Base-by-base conservation (phyloP, 345 rosid genomes). In the Ceriops zippeliana region DNA sequence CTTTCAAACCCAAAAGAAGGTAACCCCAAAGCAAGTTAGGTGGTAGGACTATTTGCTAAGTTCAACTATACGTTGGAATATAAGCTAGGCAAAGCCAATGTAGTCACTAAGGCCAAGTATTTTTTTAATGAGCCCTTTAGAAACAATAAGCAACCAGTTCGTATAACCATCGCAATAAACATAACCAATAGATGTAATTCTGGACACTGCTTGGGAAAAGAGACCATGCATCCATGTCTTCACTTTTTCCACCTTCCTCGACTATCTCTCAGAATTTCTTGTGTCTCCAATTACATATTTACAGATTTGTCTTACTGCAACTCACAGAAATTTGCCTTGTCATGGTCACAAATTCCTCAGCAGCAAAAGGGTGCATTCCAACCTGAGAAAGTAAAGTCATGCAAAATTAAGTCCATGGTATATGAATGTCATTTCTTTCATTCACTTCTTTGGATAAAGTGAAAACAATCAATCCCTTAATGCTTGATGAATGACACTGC, bases 291-390 rank as follows among this genome's bases (percentile, higher is more conserved):
- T 37, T 0, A 2, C n/a, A 19, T 6, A 31, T 34, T 76, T 81
- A 93, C 68, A 83, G 81, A 82, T 79, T 91, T 57, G 97, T 85
- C 83, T 85, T 87, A 3, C 86, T 91, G 62, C 75, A 68, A 69
- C 67, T 52, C 0, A 67, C 78, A 46, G 83, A 70, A 68, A 87
- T 62, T 35, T 86, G 90, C 81, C 98, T 85, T 1, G 92, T 74
- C 63, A 95, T 95, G 20, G 99, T 90, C 64, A 95, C 99, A 58
- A 95, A 95, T 76, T 95, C 99, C 78, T 95, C 99, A 2, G 99
- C 98, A 46, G 99, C 82, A 26, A 98, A 91, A 46, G 99, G 99
- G 74, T 95, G 98, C 75, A 95, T 89, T 59, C 99, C 99, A 58
- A 95, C 97, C 98, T 91, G 84, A 21, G 47, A 61, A 52, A 34